Base-by-base conservation (phyloP, 2,329 filamentous ascomycete genomes). In the Plectosphaerella cucumerina region DNA sequence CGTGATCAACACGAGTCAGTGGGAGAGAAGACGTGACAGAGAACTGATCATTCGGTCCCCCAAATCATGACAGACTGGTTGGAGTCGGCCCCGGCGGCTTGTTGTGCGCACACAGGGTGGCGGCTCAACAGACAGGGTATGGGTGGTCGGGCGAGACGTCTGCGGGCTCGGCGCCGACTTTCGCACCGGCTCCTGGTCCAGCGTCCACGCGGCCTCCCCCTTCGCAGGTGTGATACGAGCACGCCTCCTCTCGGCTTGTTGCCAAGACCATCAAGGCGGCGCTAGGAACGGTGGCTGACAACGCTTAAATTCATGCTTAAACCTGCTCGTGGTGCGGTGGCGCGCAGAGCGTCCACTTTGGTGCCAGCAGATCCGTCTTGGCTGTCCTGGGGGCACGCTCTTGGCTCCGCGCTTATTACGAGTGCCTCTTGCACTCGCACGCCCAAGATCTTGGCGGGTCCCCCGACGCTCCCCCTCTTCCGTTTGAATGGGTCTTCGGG, bases 241-340 rank as follows among this genome's bases (percentile, higher is more conserved):
- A 39, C 20, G 23, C n/a, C 42, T 47, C 41, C 44, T 26, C 47
- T 35, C 49, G 20, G 39, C 47, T 18, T 5, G 56, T 59, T 66
- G 70, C 70, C 70, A 73, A 73, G 70, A 58, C 59, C 48, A 65
- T 50, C 52, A 52, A 54, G 48, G 50, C 45, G 37, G 20, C 54
- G 52, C 54, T 56, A 56, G 53, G 42, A 47, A 22, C 23, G 47
- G 65, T 71, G 68, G 68, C 70, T 70, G 67, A 66, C 67, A 72
- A 74, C 70, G 71, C 70, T 74, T 74, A 74, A 74, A 74, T 72
- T 72, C 70, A 74, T 74, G 71, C 71, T 74, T 74, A 74, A 74
- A 72, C 50, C 46, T 56, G 54, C 54, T 54, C 50, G 53, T 50
- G 50, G 50, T 50, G 52, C 49, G 17, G 50, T 48, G 52, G 52